Evolutionary conservation across 2,329 filamentous ascomycete genomes (phyloP).

Genomic region (Cladosporium sp.): DNA sequence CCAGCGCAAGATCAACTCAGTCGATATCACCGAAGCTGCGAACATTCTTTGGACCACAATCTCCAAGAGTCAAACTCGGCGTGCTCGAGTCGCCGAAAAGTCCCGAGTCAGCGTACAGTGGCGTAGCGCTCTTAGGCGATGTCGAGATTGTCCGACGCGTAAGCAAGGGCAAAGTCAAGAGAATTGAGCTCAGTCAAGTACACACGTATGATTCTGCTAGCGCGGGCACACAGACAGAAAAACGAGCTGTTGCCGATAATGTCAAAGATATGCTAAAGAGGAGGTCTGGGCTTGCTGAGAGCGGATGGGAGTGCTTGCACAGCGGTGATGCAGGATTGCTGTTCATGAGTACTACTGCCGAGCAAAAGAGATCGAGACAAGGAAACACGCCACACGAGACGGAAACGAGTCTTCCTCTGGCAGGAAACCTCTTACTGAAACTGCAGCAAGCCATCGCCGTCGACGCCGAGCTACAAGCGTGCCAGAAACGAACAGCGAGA

Average conservation of each 20-base stretch:
- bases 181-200: not conserved
- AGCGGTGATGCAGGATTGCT: slow-evolving; percentile 2
- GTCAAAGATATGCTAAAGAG: not conserved
- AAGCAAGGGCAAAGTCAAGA: slow-evolving; percentile 12
- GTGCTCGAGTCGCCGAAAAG: slow-evolving; percentile 6
- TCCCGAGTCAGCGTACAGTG: not conserved
- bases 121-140: slow-evolving; percentile 1
- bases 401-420: not conserved
- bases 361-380: not conserved
- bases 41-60: slow-evolving; percentile 8
- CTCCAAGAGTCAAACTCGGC: not conserved
- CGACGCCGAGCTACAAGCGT: slow-evolving; percentile 1
- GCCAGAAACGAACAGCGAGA: not conserved
- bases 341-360: not conserved
- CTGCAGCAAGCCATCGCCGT: slow-evolving; percentile 11
- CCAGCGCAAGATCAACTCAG: not conserved
- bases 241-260: not conserved
- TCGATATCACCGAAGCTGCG: slow-evolving; percentile 15
- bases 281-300: not conserved
- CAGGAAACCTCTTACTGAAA: not conserved
- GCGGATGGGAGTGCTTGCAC: slow-evolving; percentile 11
- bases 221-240: slow-evolving; percentile 6
- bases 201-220: not conserved
- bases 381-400: not conserved
- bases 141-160: slow-evolving; percentile 1